Percentiles rank a stretch among this genome's conserved stretches.
phyloP scores from a whole-genome alignment of 2,329 filamentous ascomycete genomes.

The Ascochyta pisi region DNA sequence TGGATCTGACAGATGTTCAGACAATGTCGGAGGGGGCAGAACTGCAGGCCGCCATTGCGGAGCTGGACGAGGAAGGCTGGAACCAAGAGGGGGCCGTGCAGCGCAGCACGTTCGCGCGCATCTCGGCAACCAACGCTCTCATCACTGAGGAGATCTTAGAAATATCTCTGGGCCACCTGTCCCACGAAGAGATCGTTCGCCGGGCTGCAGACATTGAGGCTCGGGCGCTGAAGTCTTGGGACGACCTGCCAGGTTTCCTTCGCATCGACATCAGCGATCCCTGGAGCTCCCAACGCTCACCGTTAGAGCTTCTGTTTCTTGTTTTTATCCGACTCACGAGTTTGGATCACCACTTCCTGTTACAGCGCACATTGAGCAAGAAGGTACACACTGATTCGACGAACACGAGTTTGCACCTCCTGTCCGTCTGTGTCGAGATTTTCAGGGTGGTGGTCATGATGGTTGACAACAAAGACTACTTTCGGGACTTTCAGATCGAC shows the following conservation, averaged over 20 bases:
- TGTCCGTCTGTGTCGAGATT: constrained; percentile 48
- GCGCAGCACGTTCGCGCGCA: constrained; percentile 55
- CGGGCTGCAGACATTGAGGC: constrained; percentile 45
- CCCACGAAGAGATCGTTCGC: constrained; percentile 47
- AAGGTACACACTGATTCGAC: constrained; percentile 41
- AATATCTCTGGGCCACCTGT: constrained; percentile 56
- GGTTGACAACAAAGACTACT: constrained; percentile 49
- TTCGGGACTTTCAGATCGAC: constrained; percentile 54
- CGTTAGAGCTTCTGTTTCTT: constrained; percentile 56
- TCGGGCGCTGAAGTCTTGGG: constrained; percentile 28
- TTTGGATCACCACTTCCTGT: constrained; percentile 65
- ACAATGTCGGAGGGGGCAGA: constrained; percentile 55
- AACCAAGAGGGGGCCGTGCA: constrained; percentile 55
- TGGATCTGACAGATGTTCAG: constrained; percentile 62
- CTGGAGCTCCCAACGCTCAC: constrained; percentile 27
- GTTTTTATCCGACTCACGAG: constrained; percentile 56
- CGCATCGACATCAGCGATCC: constrained; percentile 26
- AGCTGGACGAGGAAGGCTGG: constrained; percentile 61
- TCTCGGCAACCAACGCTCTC: constrained; percentile 56
- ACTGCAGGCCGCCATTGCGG: constrained; percentile 48
- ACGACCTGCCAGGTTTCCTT: constrained; percentile 38
- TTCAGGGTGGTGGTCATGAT: constrained; percentile 48
- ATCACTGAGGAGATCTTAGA: constrained; percentile 67
- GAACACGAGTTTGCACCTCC: constrained; percentile 32
- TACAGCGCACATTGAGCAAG: constrained; percentile 63